Base-by-base conservation (phyloP, 306 rosid species). In the Senna siamea region DNA sequence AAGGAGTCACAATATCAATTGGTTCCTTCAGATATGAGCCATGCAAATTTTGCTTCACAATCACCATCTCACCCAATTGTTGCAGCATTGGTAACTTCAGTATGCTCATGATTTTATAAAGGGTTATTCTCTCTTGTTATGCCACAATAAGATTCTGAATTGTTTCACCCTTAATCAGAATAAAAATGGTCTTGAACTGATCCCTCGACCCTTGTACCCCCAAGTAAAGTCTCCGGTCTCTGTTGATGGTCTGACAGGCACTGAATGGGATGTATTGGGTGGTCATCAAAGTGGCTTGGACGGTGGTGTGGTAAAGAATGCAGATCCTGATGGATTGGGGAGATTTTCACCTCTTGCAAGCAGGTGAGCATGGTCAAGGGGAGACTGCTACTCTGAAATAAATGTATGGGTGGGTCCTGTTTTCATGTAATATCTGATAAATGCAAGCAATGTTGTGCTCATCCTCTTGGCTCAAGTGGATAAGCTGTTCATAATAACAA, bases 341-440 rank as follows among this genome's bases (percentile, higher is more conserved):
- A 90, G 91, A 85, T 93, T 78, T 89, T 84, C 98, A 75, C 92
- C 91, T 79, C 65, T 82, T 76, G 95, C 81, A 81, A 89, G 97
- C 92, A 93, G 98, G 98, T 93, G 97, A 93, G 98, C 97, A 90
- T 89, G 87, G 80, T 90, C 95, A 93, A 89, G 90, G 90, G 94
- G 90, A 87, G 96, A 88, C 86, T 90, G 89, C 98, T 90, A 80
- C 91, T 87, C 82, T 92, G 97, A 89, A 89, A 92, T 92, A 86
- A 88, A 81, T 92, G 89, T 81, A 89, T 92, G 87, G 92, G 93
- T 92, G 96, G 89, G 96, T 92, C 85, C 94, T 85, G 92, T 78
- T 86, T 86, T 90, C 89, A 77, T 82, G 68, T 80, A 71, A 76
- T 82, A 69, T 76, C 59, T 59, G 88, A 80, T 82, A 51, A 79